phyloP scores from a whole-genome alignment of 78 protist species.

The Diacronema lutheri region DNA sequence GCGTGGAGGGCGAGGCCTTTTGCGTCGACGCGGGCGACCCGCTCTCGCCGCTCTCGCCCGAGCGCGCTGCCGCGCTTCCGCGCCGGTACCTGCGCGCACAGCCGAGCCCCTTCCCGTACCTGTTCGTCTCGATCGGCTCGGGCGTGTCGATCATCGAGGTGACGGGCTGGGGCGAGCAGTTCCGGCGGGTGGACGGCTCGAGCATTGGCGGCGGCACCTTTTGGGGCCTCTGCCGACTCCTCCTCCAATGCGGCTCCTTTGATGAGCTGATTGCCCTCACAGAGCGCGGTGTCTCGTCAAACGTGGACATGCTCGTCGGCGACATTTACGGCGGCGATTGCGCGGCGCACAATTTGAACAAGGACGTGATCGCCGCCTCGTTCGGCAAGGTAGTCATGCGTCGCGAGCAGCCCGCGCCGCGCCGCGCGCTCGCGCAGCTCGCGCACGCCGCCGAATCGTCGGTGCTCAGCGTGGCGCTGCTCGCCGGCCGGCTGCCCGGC shows the following conservation, averaged over 20 bases:
- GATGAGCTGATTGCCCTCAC: not conserved
- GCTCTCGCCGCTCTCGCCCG: not conserved
- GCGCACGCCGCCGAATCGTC: not conserved
- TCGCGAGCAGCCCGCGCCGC: not conserved
- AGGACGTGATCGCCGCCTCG: slow-evolving; percentile 62
- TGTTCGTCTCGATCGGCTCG: slow-evolving; percentile 10
- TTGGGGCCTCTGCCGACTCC: not conserved
- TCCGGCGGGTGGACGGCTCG: slow-evolving; percentile 16
- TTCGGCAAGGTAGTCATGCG: slow-evolving; percentile 51
- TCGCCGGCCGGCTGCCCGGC: not conserved
- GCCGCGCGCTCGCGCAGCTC: not conserved
- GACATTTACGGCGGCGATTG: slow-evolving; percentile 93
- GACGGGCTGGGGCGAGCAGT: not conserved
- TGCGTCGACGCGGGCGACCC: not conserved
- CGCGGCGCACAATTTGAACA: slow-evolving; percentile 44
- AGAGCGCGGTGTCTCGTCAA: not conserved
- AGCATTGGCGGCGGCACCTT: slow-evolving; percentile 15
- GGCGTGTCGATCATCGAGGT: slow-evolving; percentile 13
- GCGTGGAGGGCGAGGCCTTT: not conserved
- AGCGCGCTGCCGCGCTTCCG: not conserved
- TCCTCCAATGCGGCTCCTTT: not conserved
- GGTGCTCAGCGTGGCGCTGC: not conserved
- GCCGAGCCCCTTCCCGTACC: not conserved
- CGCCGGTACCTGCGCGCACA: not conserved
- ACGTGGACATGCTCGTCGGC: slow-evolving; percentile 90